Base-by-base conservation (phyloP, 192 early-diverging fungal species). In the Backusella mclennaniae region DNA sequence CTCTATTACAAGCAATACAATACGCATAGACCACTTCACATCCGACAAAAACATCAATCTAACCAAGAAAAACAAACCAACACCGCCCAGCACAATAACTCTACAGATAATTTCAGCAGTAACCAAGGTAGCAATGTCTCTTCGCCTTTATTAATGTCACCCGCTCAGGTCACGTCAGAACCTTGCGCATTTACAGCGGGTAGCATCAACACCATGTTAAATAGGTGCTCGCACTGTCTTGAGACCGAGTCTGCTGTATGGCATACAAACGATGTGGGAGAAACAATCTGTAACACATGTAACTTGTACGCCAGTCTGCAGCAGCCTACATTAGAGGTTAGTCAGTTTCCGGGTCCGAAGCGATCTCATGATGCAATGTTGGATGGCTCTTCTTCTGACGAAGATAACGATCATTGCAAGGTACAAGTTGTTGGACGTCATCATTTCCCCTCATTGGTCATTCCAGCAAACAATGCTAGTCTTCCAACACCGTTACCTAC, bases 1-100 rank as follows among this genome's bases (percentile, higher is more conserved):
- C 85, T 98, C 15, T 98, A 95, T 82, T 96, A 89, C 85, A 98
- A 97, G 84, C 92, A 98, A 73, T 97, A 99, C 80, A 89, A 92
- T 74, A 89, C 91, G 14, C 87, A 91, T 69, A 86, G 97, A 26
- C 97, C 97, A 6, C 72, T 87, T 12, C 84, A 81, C 15, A 73
- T 81, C 14, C 81, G 83, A 8, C 74, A 82, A 53, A 78, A 79
- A 36, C 68, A 75, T 44, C 68, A 71, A 4, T 44, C 71, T 46
- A 21, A 46, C 66, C 21, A 39, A 67, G 33, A 71, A 17, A 49
- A 80, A 75, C 14, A 74, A 66, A 49, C 15, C 31, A 71, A 70
- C 35, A 36, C 5, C 11, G 7, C 46, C 15, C 41, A 38, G 26
- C 35, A 33, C 39, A 15, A 74, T 33, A 31, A 21, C 7, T 59